A percentile compares a stretch with the other conserved stretches of the same genome.
phyloP scores from a whole-genome alignment of 805 yeast genomes.

The Saturnispora serradocipensis region DNA sequence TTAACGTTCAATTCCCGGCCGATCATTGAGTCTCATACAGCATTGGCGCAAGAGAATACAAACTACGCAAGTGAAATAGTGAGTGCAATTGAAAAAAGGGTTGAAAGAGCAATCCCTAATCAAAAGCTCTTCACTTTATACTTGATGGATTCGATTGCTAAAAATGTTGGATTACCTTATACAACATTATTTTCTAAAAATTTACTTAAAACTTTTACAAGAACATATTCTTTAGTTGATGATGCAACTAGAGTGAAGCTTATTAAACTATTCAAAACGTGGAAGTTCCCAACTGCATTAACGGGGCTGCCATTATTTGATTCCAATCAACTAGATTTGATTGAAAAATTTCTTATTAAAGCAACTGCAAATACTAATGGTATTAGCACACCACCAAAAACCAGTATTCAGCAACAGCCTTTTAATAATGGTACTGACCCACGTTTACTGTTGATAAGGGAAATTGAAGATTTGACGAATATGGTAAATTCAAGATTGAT shows the following conservation, averaged over 20 bases:
- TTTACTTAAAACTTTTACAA: slow-evolving; percentile 60
- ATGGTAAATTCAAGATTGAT: slow-evolving; percentile 34
- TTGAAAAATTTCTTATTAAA: slow-evolving; percentile 62
- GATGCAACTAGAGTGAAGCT: slow-evolving; percentile 67
- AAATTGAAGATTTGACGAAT: slow-evolving; percentile 32
- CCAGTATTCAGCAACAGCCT: slow-evolving; percentile 4
- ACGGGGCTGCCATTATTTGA: slow-evolving; percentile 69
- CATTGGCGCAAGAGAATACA: slow-evolving; percentile 78
- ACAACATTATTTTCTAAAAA: slow-evolving; percentile 67
- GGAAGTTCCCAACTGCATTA: slow-evolving; percentile 63
- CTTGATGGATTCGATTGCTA: slow-evolving; percentile 83
- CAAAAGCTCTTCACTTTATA: slow-evolving; percentile 81
- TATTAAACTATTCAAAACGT: slow-evolving; percentile 72
- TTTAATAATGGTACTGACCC: neutral
- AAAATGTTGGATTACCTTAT: slow-evolving; percentile 85
- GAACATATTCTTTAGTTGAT: slow-evolving; percentile 69
- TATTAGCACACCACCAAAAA: slow-evolving; percentile 15
- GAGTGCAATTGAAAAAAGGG: slow-evolving; percentile 64
- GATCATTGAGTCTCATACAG: slow-evolving; percentile 74
- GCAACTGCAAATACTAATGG: slow-evolving; percentile 34
- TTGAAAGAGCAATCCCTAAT: slow-evolving; percentile 67
- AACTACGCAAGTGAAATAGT: slow-evolving; percentile 70
- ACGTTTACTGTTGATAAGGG: slow-evolving; percentile 17
- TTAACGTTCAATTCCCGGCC: slow-evolving; percentile 86
- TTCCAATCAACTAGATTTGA: slow-evolving; percentile 53